Percentiles rank a stretch among this genome's conserved stretches.
Evolutionary conservation across 352 stramenopile genomes (phyloP).

Genomic region (Phytophthora gonapodyides): DNA sequence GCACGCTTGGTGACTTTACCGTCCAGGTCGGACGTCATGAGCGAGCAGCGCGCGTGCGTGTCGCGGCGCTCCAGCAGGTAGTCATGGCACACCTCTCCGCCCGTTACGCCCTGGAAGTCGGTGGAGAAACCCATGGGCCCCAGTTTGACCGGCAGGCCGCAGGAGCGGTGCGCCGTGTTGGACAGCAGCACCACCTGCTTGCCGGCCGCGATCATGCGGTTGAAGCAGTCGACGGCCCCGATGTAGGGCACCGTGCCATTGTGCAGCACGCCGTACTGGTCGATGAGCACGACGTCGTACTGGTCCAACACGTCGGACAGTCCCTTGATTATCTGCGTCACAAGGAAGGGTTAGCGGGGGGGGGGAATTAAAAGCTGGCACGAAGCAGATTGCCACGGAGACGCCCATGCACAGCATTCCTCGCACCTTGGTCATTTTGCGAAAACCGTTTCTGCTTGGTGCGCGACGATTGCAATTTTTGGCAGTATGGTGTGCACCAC

Average conservation of each 20-base stretch:
- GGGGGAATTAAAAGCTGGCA: not conserved
- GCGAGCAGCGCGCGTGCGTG: constrained; percentile 38
- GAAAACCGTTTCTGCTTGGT: constrained; percentile 13
- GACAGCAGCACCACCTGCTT: constrained; percentile 90
- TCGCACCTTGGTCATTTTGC: constrained; percentile 23
- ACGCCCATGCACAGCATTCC: too few relatives aligned
- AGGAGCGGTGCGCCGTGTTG: constrained; percentile 84
- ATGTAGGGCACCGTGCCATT: constrained; percentile 78
- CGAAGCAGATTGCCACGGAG: not conserved
- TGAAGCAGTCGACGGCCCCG: constrained; percentile 68
- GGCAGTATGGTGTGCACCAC: too few relatives aligned
- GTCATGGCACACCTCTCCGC: constrained; percentile 55
- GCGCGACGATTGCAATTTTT: constrained; percentile 11
- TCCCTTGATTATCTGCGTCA: constrained; percentile 38
- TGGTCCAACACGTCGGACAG: constrained; percentile 45
- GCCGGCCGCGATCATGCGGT: constrained; percentile 45
- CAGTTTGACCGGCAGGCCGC: constrained; percentile 53
- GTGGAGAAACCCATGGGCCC: constrained; percentile 69
- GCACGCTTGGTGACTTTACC: constrained; percentile 36
- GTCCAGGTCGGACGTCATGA: constrained; percentile 47
- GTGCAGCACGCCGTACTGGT: constrained; percentile 93
- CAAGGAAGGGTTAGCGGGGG: not conserved
- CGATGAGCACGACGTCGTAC: constrained; percentile 92
- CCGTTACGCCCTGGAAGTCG: constrained; percentile 60
- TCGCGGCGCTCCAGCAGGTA: constrained; percentile 37